Percentiles rank a stretch among this genome's conserved stretches.
Evolutionary conservation across 2,329 filamentous ascomycete genomes (phyloP).

Genomic region (Orbilia oligospora): DNA sequence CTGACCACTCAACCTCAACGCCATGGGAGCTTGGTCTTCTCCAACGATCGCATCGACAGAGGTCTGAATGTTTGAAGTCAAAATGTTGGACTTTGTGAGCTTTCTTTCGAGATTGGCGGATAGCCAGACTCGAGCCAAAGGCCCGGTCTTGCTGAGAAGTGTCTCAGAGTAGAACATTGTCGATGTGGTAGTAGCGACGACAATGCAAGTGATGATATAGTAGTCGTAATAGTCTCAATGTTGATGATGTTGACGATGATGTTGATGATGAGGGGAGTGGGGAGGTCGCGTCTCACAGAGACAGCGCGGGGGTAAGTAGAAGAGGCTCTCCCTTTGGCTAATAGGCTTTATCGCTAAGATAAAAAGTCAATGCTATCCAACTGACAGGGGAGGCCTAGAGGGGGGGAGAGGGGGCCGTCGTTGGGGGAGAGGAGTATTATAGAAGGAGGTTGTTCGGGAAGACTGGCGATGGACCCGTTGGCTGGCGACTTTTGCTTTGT

Average conservation of each 20-base stretch:
- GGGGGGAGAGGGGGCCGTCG: conserved; percentile 8
- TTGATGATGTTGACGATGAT: neutral
- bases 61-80: conserved; percentile 94
- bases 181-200: neutral
- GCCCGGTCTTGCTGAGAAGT: conserved; percentile 94
- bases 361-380: conserved; percentile 8
- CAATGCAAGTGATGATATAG: no score
- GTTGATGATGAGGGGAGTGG: neutral
- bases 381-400: neutral
- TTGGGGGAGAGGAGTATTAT: neutral
- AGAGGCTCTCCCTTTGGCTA: conserved; percentile 14
- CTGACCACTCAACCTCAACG: conserved; percentile 92
- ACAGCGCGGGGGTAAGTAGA: conserved; percentile 24
- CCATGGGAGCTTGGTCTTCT: conserved; percentile 92
- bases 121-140: conserved; percentile 96
- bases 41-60: conserved; percentile 96
- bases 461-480: conserved; percentile 28
- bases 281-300: conserved; percentile 57
- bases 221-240: neutral
- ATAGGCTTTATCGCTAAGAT: neutral
- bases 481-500: conserved; percentile 47
- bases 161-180: conserved; percentile 98
- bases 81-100: conserved; percentile 94
- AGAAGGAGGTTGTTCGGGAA: conserved; percentile 18
- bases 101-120: conserved; percentile 99